Conservation (phyloP, 768 basidiomycete species). For the Panaeolus cyanescens region DNA sequence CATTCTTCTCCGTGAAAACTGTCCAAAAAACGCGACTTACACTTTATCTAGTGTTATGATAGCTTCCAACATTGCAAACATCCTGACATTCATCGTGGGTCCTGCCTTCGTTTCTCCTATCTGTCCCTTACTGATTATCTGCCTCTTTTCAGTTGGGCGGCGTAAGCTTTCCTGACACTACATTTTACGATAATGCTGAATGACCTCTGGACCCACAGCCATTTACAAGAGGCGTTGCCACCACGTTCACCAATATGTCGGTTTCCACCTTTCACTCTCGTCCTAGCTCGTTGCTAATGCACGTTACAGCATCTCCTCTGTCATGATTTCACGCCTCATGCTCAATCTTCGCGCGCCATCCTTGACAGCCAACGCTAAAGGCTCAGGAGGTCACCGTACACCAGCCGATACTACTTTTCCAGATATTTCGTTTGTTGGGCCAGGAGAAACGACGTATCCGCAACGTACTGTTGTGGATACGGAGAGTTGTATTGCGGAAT, state of each 20-base stretch:
- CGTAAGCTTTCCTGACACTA: slow-evolving; percentile 25
- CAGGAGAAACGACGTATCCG: slow-evolving; percentile 5
- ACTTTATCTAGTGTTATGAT: slow-evolving; percentile 32
- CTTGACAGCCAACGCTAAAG: slow-evolving; percentile 11
- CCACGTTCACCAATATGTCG: slow-evolving; percentile 38
- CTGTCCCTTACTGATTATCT: neutral
- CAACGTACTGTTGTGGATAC: slow-evolving; percentile 4
- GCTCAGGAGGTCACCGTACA: slow-evolving; percentile 1
- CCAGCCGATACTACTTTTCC: slow-evolving; percentile 14
- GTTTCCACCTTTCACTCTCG: slow-evolving; percentile 6
- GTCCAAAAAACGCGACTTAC: neutral
- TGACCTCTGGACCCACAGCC: slow-evolving; percentile 17
- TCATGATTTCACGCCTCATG: slow-evolving; percentile 41
- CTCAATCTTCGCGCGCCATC: slow-evolving; percentile 41
- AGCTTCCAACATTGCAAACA: slow-evolving; percentile 36
- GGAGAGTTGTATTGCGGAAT: slow-evolving; percentile 3
- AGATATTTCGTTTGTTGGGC: slow-evolving; percentile 13
- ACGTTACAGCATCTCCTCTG: slow-evolving; percentile 31
- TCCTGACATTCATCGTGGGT: slow-evolving; percentile 38
- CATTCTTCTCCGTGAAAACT: neutral
- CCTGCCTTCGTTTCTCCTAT: neutral
- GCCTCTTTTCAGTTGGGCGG: slow-evolving; percentile 26
- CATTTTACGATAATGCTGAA: neutral
- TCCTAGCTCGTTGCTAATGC: neutral
- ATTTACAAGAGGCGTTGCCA: slow-evolving; percentile 31